Conservation (phyloP, 2,329 filamentous ascomycete genomes). For the Aspergillus floridensis region DNA sequence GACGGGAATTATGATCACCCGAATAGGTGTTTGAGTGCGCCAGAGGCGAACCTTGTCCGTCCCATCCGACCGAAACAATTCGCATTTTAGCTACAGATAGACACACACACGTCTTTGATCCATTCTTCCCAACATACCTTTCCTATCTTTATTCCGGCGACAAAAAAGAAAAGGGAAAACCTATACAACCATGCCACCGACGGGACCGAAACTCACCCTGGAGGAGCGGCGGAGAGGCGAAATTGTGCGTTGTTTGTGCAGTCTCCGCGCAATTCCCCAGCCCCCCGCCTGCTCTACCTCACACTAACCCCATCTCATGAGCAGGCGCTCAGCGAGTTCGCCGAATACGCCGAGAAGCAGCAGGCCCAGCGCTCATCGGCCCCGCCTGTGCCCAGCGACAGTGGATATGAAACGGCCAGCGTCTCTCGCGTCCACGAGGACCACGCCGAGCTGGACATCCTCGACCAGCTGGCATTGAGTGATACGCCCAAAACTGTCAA, state of each 20-base stretch:
- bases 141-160: conserved; percentile 1
- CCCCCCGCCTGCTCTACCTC: not conserved
- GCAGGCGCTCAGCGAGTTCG: conserved; percentile 87
- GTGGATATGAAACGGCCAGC: conserved; percentile 39
- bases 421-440: conserved; percentile 53
- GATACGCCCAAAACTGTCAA: conserved; percentile 65
- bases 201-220: conserved; percentile 58
- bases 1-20: conserved; percentile 40
- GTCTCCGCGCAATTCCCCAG: not conserved
- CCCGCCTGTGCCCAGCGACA: conserved; percentile 42
- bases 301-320: conserved; percentile 7
- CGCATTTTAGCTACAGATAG: not conserved
- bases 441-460: conserved; percentile 84
- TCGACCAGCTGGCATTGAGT: conserved; percentile 72
- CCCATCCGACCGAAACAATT: conserved; percentile 18
- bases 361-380: conserved; percentile 59
- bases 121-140: conserved; percentile 1
- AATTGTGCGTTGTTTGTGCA: conserved; percentile 56
- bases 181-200: conserved; percentile 33
- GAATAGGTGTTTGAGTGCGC: conserved; percentile 43
- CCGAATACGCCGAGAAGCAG: conserved; percentile 95
- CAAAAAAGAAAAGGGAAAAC: not conserved
- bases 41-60: conserved; percentile 32
- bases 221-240: conserved; percentile 86
- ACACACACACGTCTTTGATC: not conserved